A percentile compares a stretch with the other conserved stretches of the same genome.
Evolutionary conservation across 169 alveolate genomes (phyloP).

Genomic region (Toxoplasma gondii): DNA sequence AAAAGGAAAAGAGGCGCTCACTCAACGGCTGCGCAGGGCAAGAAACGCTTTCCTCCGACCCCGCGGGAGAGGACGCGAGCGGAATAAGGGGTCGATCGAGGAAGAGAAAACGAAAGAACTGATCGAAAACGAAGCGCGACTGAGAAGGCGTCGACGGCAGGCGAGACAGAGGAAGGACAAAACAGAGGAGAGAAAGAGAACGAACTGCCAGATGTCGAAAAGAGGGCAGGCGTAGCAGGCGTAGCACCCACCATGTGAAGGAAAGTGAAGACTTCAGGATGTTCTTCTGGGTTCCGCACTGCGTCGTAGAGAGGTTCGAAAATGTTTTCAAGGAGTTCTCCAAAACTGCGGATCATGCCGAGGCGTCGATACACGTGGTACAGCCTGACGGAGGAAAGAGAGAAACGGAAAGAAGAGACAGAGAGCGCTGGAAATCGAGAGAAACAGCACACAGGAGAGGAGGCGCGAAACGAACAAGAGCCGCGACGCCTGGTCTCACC

Average conservation of each 20-base stretch:
- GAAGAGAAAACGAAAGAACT: background rate
- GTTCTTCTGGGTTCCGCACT: conserved; percentile 80
- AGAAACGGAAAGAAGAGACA: background rate
- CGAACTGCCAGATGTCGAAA: background rate
- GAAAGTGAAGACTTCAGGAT: conserved; percentile 77
- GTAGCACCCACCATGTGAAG: conserved; percentile 66
- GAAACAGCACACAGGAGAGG: background rate
- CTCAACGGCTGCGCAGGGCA: no score
- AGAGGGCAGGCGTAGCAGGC: background rate
- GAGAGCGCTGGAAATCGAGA: background rate
- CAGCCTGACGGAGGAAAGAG: conserved; percentile 58
- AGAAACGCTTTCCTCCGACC: no score
- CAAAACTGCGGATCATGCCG: conserved; percentile 78
- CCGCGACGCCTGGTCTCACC: background rate
- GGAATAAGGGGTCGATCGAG: no score
- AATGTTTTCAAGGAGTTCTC: conserved; percentile 82
- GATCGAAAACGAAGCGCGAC: background rate
- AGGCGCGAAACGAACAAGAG: background rate
- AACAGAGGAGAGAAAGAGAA: background rate
- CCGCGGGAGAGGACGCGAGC: no score
- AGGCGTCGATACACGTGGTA: conserved; percentile 82
- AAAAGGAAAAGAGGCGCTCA: no score
- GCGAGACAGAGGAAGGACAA: background rate
- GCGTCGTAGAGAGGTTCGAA: conserved; percentile 86
- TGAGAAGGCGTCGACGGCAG: no score